phyloP scores from a whole-genome alignment of 176 grass and related monocot species.

The Carex littledalei region DNA sequence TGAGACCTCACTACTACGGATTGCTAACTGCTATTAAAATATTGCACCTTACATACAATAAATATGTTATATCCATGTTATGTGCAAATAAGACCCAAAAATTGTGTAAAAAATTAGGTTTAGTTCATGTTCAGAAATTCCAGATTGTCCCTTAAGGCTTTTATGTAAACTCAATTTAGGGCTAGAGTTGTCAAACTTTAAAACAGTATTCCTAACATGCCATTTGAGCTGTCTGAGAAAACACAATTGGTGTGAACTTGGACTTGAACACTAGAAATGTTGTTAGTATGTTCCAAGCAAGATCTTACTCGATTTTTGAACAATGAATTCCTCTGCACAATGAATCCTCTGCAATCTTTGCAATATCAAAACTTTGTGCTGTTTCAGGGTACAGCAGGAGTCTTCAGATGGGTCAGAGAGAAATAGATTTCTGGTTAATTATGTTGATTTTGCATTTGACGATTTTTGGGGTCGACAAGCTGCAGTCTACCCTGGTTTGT shows the following conservation, averaged over 20 bases:
- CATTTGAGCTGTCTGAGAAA: not conserved
- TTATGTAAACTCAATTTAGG: not conserved
- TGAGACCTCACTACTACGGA: not conserved
- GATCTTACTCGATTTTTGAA: too few relatives aligned
- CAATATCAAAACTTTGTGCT: conserved; percentile 5
- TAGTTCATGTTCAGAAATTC: not conserved
- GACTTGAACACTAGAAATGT: not conserved
- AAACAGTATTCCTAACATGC: not conserved
- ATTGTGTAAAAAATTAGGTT: not conserved
- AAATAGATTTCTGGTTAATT: conserved; percentile 93
- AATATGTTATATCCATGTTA: not conserved
- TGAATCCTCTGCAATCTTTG: not conserved
- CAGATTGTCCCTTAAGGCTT: not conserved
- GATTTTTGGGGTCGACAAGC: conserved; percentile 83
- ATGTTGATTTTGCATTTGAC: conserved; percentile 95
- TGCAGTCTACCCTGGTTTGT: conserved; percentile 92
- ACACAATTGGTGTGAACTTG: not conserved
- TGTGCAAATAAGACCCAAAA: not conserved
- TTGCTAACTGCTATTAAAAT: not conserved
- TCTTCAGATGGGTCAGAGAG: conserved; percentile 92
- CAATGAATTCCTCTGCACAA: not conserved
- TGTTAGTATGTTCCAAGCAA: not conserved
- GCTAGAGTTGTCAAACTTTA: not conserved
- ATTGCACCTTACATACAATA: not conserved
- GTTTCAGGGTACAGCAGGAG: conserved; percentile 88